Evolutionary conservation across 306 rosid species (phyloP).

Genomic region (Amphicarpaea edgeworthii): DNA sequence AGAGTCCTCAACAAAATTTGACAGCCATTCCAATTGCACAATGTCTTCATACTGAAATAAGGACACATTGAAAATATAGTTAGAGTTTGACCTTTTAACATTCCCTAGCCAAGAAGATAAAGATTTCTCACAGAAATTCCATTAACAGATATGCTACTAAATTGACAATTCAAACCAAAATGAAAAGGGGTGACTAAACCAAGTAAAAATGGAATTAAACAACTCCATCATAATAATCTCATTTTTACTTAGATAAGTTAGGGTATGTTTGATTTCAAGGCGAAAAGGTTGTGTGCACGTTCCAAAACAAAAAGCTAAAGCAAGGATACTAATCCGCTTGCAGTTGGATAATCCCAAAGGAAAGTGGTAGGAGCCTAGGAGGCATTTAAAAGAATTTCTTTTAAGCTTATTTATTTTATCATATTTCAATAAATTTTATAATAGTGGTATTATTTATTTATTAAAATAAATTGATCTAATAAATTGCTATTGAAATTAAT

Average conservation of each 20-base stretch:
- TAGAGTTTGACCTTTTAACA: neutral
- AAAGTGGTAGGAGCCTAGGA: neutral
- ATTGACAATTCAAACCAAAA: neutral
- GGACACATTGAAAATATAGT: conserved; percentile 7
- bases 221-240: too few species aligned
- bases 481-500: neutral
- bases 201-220: neutral
- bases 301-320: too few species aligned
- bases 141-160: neutral
- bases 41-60: conserved; percentile 70
- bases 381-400: neutral
- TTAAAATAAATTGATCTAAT: neutral
- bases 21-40: conserved; percentile 77
- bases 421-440: neutral
- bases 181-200: too few species aligned
- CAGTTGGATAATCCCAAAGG: too few species aligned
- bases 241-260: too few species aligned
- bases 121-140: neutral
- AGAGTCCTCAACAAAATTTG: conserved; percentile 72
- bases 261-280: too few species aligned
- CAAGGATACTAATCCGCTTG: too few species aligned
- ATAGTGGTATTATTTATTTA: neutral
- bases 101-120: neutral
- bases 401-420: neutral
- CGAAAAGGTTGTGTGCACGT: too few species aligned